phyloP scores from a whole-genome alignment of 2,329 filamentous ascomycete species.

The Apiospora phragmitis region DNA sequence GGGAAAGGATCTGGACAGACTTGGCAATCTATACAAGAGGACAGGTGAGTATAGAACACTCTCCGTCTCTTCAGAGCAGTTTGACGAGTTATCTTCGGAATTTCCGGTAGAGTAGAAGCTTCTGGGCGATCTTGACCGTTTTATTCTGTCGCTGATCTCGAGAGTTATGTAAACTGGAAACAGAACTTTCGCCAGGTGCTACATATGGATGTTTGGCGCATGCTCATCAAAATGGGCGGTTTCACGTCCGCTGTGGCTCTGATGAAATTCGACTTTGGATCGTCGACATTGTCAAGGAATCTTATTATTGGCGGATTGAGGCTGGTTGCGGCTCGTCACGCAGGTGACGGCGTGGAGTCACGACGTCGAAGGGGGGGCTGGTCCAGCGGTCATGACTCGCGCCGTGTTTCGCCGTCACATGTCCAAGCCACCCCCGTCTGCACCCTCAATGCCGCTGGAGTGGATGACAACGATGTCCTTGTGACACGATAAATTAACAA shows the following conservation, averaged over 20 bases:
- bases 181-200: not conserved
- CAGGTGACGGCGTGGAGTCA: not conserved
- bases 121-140: not conserved
- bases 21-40: not conserved
- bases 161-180: too few relatives aligned
- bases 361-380: not conserved
- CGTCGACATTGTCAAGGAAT: not conserved
- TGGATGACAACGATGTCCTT: not conserved
- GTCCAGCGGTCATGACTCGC: not conserved
- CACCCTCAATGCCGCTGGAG: not conserved
- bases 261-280: not conserved
- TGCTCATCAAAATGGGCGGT: not conserved
- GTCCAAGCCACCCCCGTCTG: not conserved
- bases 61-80: not conserved
- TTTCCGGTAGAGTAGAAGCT: not conserved
- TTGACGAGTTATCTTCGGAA: not conserved
- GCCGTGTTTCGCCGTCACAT: not conserved
- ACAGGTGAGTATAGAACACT: not conserved
- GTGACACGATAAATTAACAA: not conserved
- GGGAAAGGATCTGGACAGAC: not conserved
- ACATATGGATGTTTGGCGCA: not conserved
- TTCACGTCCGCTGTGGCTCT: not conserved
- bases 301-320: not conserved
- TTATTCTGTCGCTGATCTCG: not conserved
- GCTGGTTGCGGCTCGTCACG: not conserved